Evolutionary conservation across 345 rosid genomes (phyloP), one percentile per base, ranked within the genome.

Genomic region (Salix suchowensis): DNA sequence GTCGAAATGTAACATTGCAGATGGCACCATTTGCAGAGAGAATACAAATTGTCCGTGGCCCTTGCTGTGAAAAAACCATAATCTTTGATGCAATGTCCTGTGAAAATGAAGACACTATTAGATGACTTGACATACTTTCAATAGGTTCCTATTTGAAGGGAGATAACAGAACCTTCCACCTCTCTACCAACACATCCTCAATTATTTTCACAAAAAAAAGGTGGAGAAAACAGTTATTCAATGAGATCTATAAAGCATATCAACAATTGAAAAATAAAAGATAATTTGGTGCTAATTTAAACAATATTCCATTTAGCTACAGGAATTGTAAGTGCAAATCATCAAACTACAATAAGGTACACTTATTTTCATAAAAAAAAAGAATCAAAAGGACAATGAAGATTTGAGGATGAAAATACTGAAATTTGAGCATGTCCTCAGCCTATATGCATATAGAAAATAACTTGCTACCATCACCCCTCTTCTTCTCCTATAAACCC

Each of bases 11-110:
- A 66, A 88, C 94, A 74, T 84, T 85, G 85, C 85, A 79, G 71
- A 96, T 83, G 40, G 97, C 91, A 67, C 99, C 99, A 88, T 80
- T 88, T 71, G 96, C 97, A 62, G 98, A 92, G 72, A 96, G 92
- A 81, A 96, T 88, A 84, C 94, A 91, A 64, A 96, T 77, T 21
- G 91, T 86, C 50, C 92, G 78, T 58, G 98, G 95, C 60, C 96
- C 97, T 86, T 96, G 91, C 84, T 86, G 87, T 13, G 97, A 83
- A 75, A 96, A 92, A 7, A 91, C 88, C 79, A 82, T 78, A 42
- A 96, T 80, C 85, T 92, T 92, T 21, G 94, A 74, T 48, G 87
- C 88, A 74, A 96, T 84, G 66, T 96, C 98, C 99, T 96, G 89
- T 46, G 86, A 83, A 71, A 18, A 55, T 66, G 40, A 65, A 21